Evolutionary conservation across 345 rosid species (phyloP), one percentile per base, ranked within the genome.

Genomic region (Eucalyptus regnans): DNA sequence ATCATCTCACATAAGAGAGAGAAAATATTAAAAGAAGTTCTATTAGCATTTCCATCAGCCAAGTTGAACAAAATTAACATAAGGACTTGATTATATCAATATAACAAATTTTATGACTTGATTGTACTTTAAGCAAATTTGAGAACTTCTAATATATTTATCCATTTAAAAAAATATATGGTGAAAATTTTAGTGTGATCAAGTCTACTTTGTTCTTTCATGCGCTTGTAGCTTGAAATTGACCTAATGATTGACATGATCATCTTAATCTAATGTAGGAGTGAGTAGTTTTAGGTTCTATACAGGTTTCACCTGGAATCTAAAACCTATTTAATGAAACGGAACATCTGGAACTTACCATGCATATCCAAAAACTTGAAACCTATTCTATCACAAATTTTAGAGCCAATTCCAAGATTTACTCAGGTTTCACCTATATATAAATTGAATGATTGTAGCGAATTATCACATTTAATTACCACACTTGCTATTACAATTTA

Each of bases 271-370:
- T 3, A 0, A 62, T 4, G 4, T 12, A 25, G 29, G 31, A 60
- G 66, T 52, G 58, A 52, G 58, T 0, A 52, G 1, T 52, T 52
- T 5, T 20, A 20, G 9, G 25, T 52, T 52, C 10, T 52, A 3
- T 20, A 20, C 0, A 20, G 0, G 58, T 52, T 52, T 2, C 10
- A 0, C 25, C 2, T 1, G 0, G 10, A 52, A 52, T 52, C 10
- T 52, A 52, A 52, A 52, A 22, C 58, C 58, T 52, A 20, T 52
- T 52, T 52, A 52, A 18, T 52, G 10, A 18, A 52, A 52, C 5
- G 0, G 5, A 8, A 20, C 5, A 52, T 52, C 0, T 52, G 1
- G 0, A 52, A 52, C 0, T 20, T 52, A 52, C 2, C 58, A 52
- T 20, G 58, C 5, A 52, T 18, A 52, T 52, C 0, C 10, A 0